Evolutionary conservation across 2,329 filamentous ascomycete species (phyloP), one percentile per base, ranked within the genome.

Genomic region (Septoria petroselini): DNA sequence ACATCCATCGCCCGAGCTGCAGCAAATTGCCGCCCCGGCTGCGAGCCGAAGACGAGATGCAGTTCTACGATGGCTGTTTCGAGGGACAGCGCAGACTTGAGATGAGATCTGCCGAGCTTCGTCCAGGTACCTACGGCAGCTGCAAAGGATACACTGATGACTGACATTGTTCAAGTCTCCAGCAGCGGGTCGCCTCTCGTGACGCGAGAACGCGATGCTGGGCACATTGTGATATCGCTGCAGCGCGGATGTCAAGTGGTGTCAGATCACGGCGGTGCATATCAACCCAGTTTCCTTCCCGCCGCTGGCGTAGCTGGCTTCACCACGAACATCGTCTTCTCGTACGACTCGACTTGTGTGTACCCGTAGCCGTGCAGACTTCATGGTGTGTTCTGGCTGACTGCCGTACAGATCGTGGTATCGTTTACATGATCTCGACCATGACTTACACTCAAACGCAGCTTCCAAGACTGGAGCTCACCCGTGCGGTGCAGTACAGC

Each of bases 341-440:
- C 44, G 11, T 49, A 49, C 30, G 27, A 25, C 12, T 43, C 50
- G 6, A 41, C 34, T 11, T 44, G 50, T 52, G 12, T 27, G 50
- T 34, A 12, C n/a, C 9, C 3, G 14, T 5, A 25, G 9, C 9
- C 3, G 14, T 5, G 18, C 7, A 14, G 7, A 11, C 27, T 18
- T 12, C 2, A 14, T 1, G 2, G 14, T n/a, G 29, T 14, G 17
- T 29, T 14, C 6, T 18, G 9, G 34, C 40, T 34, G 7, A 48
- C 6, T 9, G n/a, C 14, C 3, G 5, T 7, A 3, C n/a, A 52
- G 50, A 48, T 15, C 31, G 35, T n/a, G 50, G 50, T 12, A 21
- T 41, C 6, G 50, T 52, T 15, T 39, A 52, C 31, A 29, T 43
- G 27, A 23, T 33, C 15, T 40, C 34, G 18, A 52, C 50, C 2